Percentiles rank a stretch among this genome's conserved stretches.
phyloP scores from a whole-genome alignment of 371 early-diverging fungal genomes.

The Apophysomyces sp. region DNA sequence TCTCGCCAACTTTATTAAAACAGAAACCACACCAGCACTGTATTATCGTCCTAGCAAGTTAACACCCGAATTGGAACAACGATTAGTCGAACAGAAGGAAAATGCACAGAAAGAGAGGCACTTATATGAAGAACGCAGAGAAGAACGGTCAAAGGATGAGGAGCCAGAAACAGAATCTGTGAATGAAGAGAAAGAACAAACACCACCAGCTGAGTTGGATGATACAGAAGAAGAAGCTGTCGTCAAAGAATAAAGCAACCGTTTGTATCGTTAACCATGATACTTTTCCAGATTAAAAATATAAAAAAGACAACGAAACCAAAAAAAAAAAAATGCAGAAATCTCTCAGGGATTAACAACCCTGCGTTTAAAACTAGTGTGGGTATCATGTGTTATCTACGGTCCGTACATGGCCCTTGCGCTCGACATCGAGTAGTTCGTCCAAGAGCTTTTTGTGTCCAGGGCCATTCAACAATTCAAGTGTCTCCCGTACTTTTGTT shows the following conservation, averaged over 20 bases:
- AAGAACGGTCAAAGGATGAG: constrained; percentile 9
- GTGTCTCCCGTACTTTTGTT: not conserved
- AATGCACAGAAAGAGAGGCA: constrained; percentile 16
- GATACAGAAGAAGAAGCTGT: constrained; percentile 4
- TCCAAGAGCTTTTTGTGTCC: constrained; percentile 4
- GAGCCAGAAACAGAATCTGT: constrained; percentile 2
- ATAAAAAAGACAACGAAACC: not conserved
- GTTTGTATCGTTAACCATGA: not conserved
- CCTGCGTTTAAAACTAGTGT: not conserved
- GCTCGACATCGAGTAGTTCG: constrained; percentile 3
- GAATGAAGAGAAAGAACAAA: constrained; percentile 2
- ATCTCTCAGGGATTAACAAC: not conserved
- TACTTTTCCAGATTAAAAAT: not conserved
- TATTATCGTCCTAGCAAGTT: constrained; percentile 51
- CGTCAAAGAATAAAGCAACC: constrained; percentile 1
- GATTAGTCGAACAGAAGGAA: constrained; percentile 24
- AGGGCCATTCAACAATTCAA: not conserved
- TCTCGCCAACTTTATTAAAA: constrained; percentile 43
- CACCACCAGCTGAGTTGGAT: not conserved
- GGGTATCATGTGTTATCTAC: constrained; percentile 1
- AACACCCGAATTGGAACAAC: constrained; percentile 24
- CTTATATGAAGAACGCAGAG: constrained; percentile 21
- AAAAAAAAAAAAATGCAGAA: not conserved
- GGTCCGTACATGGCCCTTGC: not conserved
- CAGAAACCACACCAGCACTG: constrained; percentile 42